Conservation (phyloP, 225 moss, liverwort and hornwort genomes). For the Polytrichum formosum region DNA sequence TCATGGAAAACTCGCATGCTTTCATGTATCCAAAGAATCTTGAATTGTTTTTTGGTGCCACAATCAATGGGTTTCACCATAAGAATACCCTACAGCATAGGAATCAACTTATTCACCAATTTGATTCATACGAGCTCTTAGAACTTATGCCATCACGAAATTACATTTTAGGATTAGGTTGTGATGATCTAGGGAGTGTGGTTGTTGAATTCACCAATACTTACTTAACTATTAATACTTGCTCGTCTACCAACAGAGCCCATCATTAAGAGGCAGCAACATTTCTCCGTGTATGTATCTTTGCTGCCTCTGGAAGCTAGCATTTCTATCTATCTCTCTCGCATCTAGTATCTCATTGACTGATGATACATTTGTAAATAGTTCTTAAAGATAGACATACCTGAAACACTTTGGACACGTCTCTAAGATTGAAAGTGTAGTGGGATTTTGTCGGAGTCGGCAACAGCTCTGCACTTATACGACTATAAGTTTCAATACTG, state of each 20-base stretch:
- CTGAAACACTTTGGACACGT: conserved; percentile 95
- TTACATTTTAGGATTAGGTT: no score
- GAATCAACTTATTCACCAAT: not conserved
- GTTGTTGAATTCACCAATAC: no score
- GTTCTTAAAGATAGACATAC: conserved; percentile 14
- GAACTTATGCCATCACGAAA: no score
- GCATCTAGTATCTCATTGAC: no score
- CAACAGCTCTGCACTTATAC: conserved; percentile 82
- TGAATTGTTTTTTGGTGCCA: conserved; percentile 66
- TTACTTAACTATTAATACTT: no score
- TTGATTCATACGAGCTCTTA: no score
- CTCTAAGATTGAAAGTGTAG: conserved; percentile 87
- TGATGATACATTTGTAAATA: no score
- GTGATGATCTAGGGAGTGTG: no score
- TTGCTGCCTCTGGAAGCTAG: not conserved
- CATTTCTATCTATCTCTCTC: no score
- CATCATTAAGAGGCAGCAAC: no score
- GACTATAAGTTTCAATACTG: conserved; percentile 75
- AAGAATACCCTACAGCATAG: conserved; percentile 57
- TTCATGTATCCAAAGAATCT: conserved; percentile 85
- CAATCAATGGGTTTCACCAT: conserved; percentile 76
- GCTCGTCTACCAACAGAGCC: no score
- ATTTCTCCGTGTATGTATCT: no score
- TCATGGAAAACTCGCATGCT: conserved; percentile 93
- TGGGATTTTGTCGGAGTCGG: conserved; percentile 90